phyloP scores from a whole-genome alignment of 108 stramenopile genomes.

The Epithemia pelagica region DNA sequence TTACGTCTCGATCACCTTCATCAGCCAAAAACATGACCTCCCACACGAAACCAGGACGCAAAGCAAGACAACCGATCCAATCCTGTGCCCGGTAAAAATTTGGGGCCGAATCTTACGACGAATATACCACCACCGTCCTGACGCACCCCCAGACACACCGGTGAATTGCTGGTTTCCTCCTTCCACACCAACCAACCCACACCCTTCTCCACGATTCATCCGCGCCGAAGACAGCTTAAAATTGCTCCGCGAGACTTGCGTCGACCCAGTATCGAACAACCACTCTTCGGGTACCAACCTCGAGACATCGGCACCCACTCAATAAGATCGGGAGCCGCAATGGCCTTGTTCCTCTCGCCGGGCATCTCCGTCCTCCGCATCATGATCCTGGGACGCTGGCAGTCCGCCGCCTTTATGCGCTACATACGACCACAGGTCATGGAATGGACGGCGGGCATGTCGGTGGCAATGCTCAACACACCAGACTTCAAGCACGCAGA shows the following conservation, averaged over 20 bases:
- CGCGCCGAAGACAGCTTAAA: not conserved
- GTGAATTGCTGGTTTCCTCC: not conserved
- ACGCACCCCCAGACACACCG: not conserved
- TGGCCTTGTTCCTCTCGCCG: conserved; percentile 6
- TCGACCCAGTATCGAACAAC: not conserved
- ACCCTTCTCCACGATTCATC: not conserved
- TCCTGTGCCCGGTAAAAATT: not conserved
- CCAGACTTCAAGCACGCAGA: too few species aligned
- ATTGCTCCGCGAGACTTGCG: not conserved
- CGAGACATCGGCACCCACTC: conserved; percentile 4
- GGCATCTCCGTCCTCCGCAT: too few species aligned
- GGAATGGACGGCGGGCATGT: too few species aligned
- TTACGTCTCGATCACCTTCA: not conserved
- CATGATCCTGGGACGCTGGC: too few species aligned
- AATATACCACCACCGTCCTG: not conserved
- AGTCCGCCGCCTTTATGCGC: too few species aligned
- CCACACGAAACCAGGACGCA: not conserved
- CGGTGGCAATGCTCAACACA: too few species aligned
- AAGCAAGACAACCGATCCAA: not conserved
- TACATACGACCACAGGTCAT: too few species aligned
- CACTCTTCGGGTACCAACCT: not conserved
- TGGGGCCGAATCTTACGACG: not conserved
- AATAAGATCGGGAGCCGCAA: conserved; percentile 4
- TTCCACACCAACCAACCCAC: not conserved
- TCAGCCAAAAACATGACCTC: not conserved